Conservation (phyloP, 1,284 basidiomycete genomes). For the Macrocystidia cucumis region DNA sequence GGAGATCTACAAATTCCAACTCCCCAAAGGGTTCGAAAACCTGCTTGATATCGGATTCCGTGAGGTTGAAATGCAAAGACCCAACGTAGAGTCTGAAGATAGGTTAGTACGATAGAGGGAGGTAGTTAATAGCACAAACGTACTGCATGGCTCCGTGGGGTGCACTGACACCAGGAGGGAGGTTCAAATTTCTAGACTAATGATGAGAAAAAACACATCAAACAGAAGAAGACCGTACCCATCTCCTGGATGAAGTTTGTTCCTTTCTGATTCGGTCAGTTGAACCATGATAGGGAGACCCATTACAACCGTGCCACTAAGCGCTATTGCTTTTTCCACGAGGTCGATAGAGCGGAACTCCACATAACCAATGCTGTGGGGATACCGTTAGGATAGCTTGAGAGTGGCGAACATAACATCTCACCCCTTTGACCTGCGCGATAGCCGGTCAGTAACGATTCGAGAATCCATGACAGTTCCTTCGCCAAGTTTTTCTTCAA, state of each 20-base stretch:
- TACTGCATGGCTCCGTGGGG: slow-evolving; percentile 76
- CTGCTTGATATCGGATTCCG: slow-evolving; percentile 93
- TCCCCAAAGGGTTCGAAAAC: slow-evolving; percentile 99
- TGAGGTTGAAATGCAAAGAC: slow-evolving; percentile 93
- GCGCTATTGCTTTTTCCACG: slow-evolving; percentile 83
- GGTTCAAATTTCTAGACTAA: slow-evolving; percentile 55
- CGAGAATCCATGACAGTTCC: slow-evolving; percentile 90
- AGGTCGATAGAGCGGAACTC: slow-evolving; percentile 88
- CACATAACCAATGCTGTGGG: slow-evolving; percentile 82
- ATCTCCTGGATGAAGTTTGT: slow-evolving; percentile 80
- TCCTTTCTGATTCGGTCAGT: slow-evolving; percentile 93
- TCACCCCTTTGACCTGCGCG: slow-evolving; percentile 92
- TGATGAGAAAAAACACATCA: slow-evolving; percentile 11
- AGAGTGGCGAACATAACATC: slow-evolving; percentile 15
- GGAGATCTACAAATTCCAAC: slow-evolving; percentile 96
- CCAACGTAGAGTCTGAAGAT: slow-evolving; percentile 84
- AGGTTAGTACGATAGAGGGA: neutral
- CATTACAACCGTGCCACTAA: slow-evolving; percentile 95
- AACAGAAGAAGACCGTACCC: slow-evolving; percentile 40
- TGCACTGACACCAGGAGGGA: slow-evolving; percentile 69
- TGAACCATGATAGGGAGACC: slow-evolving; percentile 96
- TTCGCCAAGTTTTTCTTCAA: slow-evolving; percentile 94
- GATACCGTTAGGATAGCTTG: slow-evolving; percentile 1
- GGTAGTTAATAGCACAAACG: too few species aligned
- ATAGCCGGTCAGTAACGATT: slow-evolving; percentile 91